Evolutionary conservation across 495 filamentous ascomycete genomes (phyloP).

Genomic region (Hamigera avellanea): DNA sequence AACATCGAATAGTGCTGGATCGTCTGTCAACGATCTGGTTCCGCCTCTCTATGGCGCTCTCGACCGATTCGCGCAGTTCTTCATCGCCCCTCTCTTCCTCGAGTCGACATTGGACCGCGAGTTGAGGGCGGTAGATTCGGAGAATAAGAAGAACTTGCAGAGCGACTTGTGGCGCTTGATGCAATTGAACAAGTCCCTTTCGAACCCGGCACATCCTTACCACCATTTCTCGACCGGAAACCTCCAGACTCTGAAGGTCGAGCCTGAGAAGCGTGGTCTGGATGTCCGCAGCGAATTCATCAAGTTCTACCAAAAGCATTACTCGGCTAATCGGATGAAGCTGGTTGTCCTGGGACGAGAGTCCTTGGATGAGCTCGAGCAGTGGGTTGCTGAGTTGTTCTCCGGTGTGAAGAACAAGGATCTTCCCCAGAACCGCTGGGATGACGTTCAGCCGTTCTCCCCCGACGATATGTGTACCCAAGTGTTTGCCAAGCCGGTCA

Average conservation of each 20-base stretch:
- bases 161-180: conserved; percentile 87
- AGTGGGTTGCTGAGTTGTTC: conserved; percentile 83
- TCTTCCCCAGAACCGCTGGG: conserved; percentile 72
- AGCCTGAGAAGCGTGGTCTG: conserved; percentile 69
- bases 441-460: conserved; percentile 55
- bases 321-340: conserved; percentile 96
- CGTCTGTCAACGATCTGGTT: conserved; percentile 8
- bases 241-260: conserved; percentile 75
- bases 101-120: conserved; percentile 85
- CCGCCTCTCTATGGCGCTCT: conserved; percentile 82
- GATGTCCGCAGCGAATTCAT: conserved; percentile 92
- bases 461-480: conserved; percentile 61
- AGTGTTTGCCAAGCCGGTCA: conserved; percentile 91
- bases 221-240: conserved; percentile 95
- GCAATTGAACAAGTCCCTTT: conserved; percentile 83
- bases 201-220: conserved; percentile 86
- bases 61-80: conserved; percentile 97
- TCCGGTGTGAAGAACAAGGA: conserved; percentile 75
- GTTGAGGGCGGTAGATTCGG: conserved; percentile 86
- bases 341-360: conserved; percentile 84
- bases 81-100: conserved; percentile 84
- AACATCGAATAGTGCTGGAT: conserved; percentile 6
- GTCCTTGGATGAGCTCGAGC: conserved; percentile 74
- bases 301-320: conserved; percentile 78
- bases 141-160: conserved; percentile 99